Conservation (phyloP, 768 basidiomycete genomes). For the Russula sp. region DNA sequence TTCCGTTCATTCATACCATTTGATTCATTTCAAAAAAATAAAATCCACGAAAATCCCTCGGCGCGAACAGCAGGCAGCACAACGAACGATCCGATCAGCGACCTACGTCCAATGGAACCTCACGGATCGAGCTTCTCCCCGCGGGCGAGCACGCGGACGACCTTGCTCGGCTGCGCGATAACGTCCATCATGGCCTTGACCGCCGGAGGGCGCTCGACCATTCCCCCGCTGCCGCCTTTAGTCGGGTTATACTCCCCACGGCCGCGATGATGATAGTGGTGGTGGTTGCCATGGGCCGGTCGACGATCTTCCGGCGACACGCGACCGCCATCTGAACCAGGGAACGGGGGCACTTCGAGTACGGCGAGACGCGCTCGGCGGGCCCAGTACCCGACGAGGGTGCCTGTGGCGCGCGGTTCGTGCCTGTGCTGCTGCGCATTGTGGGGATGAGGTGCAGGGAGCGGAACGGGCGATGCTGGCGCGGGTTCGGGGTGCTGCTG, state of each 20-base stretch:
- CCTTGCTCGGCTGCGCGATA: constrained; percentile 63
- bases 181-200: constrained; percentile 80
- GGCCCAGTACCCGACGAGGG: constrained; percentile 63
- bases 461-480: constrained; percentile 48
- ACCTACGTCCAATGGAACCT: not conserved
- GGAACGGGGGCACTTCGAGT: constrained; percentile 44
- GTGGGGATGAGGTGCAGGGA: constrained; percentile 51
- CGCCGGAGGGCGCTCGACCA: constrained; percentile 72
- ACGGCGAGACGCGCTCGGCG: constrained; percentile 49
- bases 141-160: constrained; percentile 72
- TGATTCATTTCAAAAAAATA: not conserved
- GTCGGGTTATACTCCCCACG: not conserved
- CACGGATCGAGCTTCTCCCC: constrained; percentile 73
- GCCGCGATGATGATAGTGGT: constrained; percentile 17
- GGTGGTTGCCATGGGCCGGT: constrained; percentile 8
- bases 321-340: constrained; percentile 15
- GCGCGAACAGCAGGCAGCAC: not conserved
- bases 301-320: constrained; percentile 28
- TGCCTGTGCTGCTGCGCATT: constrained; percentile 39
- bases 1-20: not conserved
- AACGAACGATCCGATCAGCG: not conserved
- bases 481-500: constrained; percentile 2
- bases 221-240: constrained; percentile 29
- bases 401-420: constrained; percentile 58
- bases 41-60: not conserved